Base-by-base conservation (phyloP, 2,329 filamentous ascomycete species). In the Botrytis pseudocinerea region DNA sequence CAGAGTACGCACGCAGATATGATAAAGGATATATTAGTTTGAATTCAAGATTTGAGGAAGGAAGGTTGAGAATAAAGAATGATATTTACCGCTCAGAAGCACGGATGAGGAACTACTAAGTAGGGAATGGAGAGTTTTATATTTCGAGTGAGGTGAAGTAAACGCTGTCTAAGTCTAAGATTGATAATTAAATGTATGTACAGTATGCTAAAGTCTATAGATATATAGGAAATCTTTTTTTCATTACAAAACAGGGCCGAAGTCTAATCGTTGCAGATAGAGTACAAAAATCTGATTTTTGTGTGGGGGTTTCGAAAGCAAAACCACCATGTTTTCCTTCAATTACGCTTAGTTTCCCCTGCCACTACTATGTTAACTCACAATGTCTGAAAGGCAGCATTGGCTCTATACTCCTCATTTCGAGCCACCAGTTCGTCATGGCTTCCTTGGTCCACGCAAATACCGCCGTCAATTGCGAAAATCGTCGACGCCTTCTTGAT, bases 401-500 rank as follows among this genome's bases (percentile, higher is more conserved):
- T 87, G 14, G 82, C 82, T 40, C 85, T 82, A 76, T 87, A 87
- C 69, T 81, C 84, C 76, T 86, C 84, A 73, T 82, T 84, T 44
- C 85, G 81, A 73, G 84, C 83, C 75, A 89, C 82, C 69, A 89
- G 79, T 77, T 89, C 87, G 73, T 85, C 83, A 77, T 89, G 88
- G 35, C 82, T 83, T 3, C 87, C 87, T 72, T 80, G 81, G 73
- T 88, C 87, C 20, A 88, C 84, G 61, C 87, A 82, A 69, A 80
- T 82, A 1, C 87, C 87, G 14, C 83, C 85, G 74, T 89, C 86
- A 65, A 89, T 83, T 60, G 89, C 84, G 73, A 88, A 86, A 74
- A 90, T 90, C 32, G 85, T 82, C 79, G 89, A 86, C n/a, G 88
- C 87, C 75, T 85, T 86, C 69, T 84, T 83, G 48, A 90, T 86